Evolutionary conservation across 768 basidiomycete genomes (phyloP), one percentile per base, ranked within the genome.

Genomic region (Lactarius hatsudake): DNA sequence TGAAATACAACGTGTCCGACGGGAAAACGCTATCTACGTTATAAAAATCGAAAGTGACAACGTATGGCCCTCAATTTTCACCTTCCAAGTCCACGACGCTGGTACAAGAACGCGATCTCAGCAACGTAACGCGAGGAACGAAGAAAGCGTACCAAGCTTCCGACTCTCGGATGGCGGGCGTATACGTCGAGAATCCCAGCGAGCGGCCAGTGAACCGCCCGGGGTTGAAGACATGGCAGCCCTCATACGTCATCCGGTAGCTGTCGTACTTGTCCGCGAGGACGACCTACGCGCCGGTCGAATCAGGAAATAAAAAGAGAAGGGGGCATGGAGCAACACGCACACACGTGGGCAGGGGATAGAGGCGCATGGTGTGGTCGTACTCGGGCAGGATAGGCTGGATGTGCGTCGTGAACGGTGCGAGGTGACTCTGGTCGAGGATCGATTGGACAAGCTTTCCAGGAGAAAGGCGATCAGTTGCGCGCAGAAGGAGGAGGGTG

Each of bases 181-280:
- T 91, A 72, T 96, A 99, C 3, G 94, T 91, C 13, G 91, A 93
- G 81, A 98, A 98, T 6, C 86, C 83, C 71, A 93, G 90, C 6
- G 89, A 84, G 59, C 86, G 89, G 5, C 92, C 87, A 17, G 94
- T 81, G 74, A 98, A 98, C 59, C 90, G 88, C 23, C 97, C 96
- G 0, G 97, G 97, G 75, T 99, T 99, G 82, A 98, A 95, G 32
- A 98, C 97, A 77, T 98, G 97, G 73, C 97, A 98, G 13, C 94
- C 94, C 66, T 96, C 95, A 76, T 99, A 99, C 1, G 96, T 98
- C 70, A 97, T 82, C 73, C 97, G 94, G 76, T 94, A 99, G 57
- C 91, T 86, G 75, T 97, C 96, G 74, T 98, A 97, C 77, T 90
- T 95, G 79, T 99, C 97, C 1, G 97, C 97, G 15, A 99, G 84